These are phyloP conservation scores for Naganishia albida DNA, from an alignment of 1,284 basidiomycete genomes.

Conservation along the genomic window DNA sequence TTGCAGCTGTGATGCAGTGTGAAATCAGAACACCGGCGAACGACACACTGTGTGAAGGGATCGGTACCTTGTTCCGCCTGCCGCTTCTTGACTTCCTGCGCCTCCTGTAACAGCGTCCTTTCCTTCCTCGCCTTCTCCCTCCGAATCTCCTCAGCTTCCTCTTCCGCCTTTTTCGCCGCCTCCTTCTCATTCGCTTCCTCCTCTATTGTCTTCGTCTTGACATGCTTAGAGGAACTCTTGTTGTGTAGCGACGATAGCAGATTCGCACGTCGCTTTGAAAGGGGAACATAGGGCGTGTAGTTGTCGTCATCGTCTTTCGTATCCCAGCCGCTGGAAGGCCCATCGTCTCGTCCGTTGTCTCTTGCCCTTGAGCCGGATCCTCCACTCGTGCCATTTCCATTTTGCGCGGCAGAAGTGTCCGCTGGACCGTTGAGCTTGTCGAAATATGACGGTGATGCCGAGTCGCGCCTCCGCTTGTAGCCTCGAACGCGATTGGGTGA, in stretches of 20 bases:
- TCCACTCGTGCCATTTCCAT: neutral
- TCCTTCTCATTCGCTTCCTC: constrained; percentile 62
- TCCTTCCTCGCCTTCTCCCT: constrained; percentile 76
- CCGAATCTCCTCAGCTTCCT: constrained; percentile 71
- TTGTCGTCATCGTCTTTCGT: constrained; percentile 56
- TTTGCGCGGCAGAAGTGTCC: neutral
- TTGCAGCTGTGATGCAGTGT: constrained; percentile 63
- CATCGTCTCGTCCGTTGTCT: neutral
- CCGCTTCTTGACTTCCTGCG: constrained; percentile 83
- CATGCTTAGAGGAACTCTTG: constrained; percentile 27
- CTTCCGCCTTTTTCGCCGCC: constrained; percentile 65
- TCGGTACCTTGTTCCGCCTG: constrained; percentile 75
- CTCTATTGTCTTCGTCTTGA: constrained; percentile 59
- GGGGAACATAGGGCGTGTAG: constrained; percentile 83
- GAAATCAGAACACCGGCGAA: constrained; percentile 1
- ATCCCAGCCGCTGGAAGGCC: constrained; percentile 14
- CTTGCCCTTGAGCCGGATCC: neutral
- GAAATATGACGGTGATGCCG: constrained; percentile 22
- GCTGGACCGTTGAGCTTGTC: constrained; percentile 12
- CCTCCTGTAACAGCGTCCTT: constrained; percentile 80
- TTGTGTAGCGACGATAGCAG: constrained; percentile 61
- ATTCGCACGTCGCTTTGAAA: constrained; percentile 78
- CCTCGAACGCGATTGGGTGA: constrained; percentile 17
- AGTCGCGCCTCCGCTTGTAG: constrained; percentile 24
- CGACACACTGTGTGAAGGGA: too few species aligned